A percentile compares a stretch with the other conserved stretches of the same genome.
phyloP scores from a whole-genome alignment of 352 stramenopile species.

The Chrysophaeum taylorii region DNA sequence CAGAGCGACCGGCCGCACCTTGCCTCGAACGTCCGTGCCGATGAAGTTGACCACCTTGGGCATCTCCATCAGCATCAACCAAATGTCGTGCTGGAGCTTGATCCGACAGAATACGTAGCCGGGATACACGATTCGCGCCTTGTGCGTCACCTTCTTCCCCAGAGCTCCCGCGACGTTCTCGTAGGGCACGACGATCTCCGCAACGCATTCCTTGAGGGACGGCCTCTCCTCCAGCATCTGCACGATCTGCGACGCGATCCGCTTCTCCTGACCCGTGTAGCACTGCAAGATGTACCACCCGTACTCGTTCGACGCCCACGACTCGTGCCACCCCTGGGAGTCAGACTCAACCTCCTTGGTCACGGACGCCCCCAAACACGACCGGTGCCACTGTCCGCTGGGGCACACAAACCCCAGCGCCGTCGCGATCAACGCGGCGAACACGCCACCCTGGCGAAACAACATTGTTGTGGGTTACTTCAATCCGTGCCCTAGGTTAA shows the following conservation, averaged over 20 bases:
- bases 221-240: not conserved
- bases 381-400: too few species aligned
- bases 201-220: not conserved
- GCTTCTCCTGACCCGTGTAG: not conserved
- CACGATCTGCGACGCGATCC: not conserved
- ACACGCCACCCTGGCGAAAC: too few species aligned
- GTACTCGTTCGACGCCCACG: too few species aligned
- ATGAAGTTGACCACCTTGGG: conserved; percentile 1
- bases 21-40: not conserved
- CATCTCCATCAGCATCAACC: not conserved
- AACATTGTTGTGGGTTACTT: too few species aligned
- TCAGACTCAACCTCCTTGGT: too few species aligned
- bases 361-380: too few species aligned
- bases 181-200: not conserved
- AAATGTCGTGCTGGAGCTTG: not conserved
- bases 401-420: too few species aligned
- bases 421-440: too few species aligned
- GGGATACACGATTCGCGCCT: not conserved
- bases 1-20: not conserved
- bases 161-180: not conserved
- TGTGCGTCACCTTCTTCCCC: not conserved
- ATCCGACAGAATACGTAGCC: not conserved
- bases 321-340: too few species aligned
- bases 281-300: conserved; percentile 6
- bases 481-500: too few species aligned